Percentiles rank a stretch among this genome's conserved stretches.
These are phyloP conservation scores for Betula pendula DNA, from an alignment of 306 rosid genomes.

Conservation along the genomic window DNA sequence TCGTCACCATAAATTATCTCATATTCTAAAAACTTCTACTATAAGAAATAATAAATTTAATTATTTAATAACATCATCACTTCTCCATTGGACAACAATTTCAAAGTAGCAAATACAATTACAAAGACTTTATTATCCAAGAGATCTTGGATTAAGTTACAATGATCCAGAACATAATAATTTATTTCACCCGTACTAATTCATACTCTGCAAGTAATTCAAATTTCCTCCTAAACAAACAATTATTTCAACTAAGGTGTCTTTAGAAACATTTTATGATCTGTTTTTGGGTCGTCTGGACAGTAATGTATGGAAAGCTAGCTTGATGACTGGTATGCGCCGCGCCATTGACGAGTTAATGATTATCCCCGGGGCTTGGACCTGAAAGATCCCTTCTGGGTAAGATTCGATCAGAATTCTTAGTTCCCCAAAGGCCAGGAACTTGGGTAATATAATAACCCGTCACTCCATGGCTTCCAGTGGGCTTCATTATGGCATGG, in stretches of 20 bases:
- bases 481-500: not conserved
- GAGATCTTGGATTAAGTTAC: no score
- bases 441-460: slow-evolving; percentile 16
- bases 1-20: no score
- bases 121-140: no score
- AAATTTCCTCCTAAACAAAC: not conserved
- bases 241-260: not conserved
- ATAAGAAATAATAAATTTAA: no score
- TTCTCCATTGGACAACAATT: no score
- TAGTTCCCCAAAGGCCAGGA: slow-evolving; percentile 6
- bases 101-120: no score
- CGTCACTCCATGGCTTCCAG: slow-evolving; percentile 8
- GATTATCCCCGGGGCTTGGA: not conserved
- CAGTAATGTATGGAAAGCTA: not conserved
- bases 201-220: no score
- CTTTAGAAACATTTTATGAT: not conserved
- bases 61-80: no score
- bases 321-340: not conserved
- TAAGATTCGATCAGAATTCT: not conserved
- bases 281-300: not conserved
- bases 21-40: no score
- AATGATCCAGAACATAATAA: no score
- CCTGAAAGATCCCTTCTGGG: not conserved
- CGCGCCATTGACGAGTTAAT: not conserved
- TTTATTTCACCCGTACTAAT: no score